phyloP scores from a whole-genome alignment of 257 asterid genomes.

The Gentiana straminea region DNA sequence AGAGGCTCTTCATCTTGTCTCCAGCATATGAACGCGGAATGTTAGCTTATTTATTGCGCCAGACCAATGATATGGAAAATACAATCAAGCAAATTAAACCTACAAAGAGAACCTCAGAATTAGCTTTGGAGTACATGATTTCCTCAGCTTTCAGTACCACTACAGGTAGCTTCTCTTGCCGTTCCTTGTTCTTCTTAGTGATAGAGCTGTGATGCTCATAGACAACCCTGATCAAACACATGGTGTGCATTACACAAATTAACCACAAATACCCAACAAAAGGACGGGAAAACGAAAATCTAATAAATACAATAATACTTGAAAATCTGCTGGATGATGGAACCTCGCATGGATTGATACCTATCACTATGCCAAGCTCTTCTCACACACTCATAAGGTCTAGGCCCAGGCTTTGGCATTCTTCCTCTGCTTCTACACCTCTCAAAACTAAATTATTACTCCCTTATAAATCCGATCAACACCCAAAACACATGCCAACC shows the following conservation, averaged over 20 bases:
- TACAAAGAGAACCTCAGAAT: slow-evolving; percentile 48
- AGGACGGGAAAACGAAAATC: background rate
- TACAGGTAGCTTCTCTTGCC: slow-evolving; percentile 82
- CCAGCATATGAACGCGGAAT: no score
- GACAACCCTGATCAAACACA: slow-evolving; percentile 39
- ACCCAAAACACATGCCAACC: no score
- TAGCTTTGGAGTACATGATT: slow-evolving; percentile 82
- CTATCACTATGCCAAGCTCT: slow-evolving; percentile 93
- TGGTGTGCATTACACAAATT: slow-evolving; percentile 14
- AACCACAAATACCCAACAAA: slow-evolving; percentile 2
- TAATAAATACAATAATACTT: slow-evolving; percentile 27
- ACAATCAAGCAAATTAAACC: slow-evolving; percentile 1
- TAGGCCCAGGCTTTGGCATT: slow-evolving; percentile 90
- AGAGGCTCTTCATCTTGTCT: no score
- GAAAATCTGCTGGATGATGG: slow-evolving; percentile 65
- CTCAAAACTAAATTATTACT: slow-evolving; percentile 1
- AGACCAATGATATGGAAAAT: no score
- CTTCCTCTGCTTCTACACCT: slow-evolving; percentile 10
- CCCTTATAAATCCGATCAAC: slow-evolving; percentile 1
- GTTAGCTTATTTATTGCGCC: no score
- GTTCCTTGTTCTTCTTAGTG: slow-evolving; percentile 49
- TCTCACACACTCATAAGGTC: slow-evolving; percentile 73
- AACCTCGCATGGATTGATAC: slow-evolving; percentile 69
- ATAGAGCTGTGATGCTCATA: slow-evolving; percentile 31
- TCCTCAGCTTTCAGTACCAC: slow-evolving; percentile 80